These are phyloP conservation scores for Smittium mucronatum DNA, from an alignment of 371 early-diverging fungal species.

Conservation along the genomic window DNA sequence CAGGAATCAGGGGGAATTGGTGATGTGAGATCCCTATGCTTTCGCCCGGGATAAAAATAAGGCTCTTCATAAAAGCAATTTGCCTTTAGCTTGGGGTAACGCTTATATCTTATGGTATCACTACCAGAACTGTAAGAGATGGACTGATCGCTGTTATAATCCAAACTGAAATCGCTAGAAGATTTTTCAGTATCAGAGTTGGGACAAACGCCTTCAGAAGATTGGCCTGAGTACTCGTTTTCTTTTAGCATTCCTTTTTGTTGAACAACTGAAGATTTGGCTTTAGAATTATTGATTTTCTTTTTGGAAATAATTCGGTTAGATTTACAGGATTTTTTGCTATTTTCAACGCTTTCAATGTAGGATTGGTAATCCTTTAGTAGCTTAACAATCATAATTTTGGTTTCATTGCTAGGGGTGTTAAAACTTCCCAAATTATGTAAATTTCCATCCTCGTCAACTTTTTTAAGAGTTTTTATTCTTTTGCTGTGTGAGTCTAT, in stretches of 20 bases:
- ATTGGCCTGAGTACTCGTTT: neutral
- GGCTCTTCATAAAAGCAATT: conserved; percentile 13
- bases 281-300: neutral
- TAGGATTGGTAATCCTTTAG: neutral
- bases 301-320: too few relatives aligned
- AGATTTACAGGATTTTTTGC: neutral
- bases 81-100: conserved; percentile 19
- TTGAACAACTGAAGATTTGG: neutral
- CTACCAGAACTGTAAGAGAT: conserved; percentile 5
- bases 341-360: neutral
- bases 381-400: neutral
- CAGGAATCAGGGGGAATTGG: neutral
- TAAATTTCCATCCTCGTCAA: neutral
- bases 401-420: neutral
- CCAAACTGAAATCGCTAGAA: neutral
- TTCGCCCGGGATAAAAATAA: neutral
- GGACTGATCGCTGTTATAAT: neutral
- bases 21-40: neutral
- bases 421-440: neutral
- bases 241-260: neutral
- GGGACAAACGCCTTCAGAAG: neutral
- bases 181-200: neutral
- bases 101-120: conserved; percentile 22
- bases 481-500: conserved; percentile 25
- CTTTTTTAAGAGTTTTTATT: conserved; percentile 14